A percentile compares a stretch with the other conserved stretches of the same genome.
Evolutionary conservation across 164 flowering plant species (phyloP).

Genomic region (Cinnamomum micranthum): DNA sequence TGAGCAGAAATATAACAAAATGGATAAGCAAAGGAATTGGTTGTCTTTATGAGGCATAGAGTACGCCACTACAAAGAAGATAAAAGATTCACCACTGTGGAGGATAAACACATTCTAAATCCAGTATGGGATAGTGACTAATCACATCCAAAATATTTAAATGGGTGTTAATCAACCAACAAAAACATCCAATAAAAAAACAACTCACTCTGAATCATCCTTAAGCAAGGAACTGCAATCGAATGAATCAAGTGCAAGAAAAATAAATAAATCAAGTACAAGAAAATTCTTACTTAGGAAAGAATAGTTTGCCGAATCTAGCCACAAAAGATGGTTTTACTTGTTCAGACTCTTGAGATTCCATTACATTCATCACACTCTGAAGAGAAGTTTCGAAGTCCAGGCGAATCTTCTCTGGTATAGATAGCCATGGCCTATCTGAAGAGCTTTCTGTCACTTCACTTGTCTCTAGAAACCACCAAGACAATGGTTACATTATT

Average conservation of each 20-base stretch:
- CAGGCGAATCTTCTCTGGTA: constrained; percentile 25
- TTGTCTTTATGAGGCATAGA: too few relatives aligned
- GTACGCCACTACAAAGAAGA: too few relatives aligned
- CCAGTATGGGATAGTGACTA: background rate
- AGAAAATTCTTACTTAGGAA: constrained; percentile 26
- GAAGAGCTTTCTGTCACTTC: constrained; percentile 3
- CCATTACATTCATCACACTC: constrained; percentile 23
- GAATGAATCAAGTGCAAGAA: background rate
- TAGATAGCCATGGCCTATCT: constrained; percentile 24
- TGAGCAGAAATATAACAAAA: too few relatives aligned
- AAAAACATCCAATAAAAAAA: background rate
- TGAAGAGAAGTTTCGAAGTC: constrained; percentile 32
- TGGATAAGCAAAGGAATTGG: too few relatives aligned
- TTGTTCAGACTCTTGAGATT: constrained; percentile 8
- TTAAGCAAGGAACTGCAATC: background rate
- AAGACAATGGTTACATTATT: background rate
- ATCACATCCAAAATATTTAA: background rate
- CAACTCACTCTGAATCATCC: background rate
- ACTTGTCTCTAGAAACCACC: constrained; percentile 14
- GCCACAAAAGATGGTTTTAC: constrained; percentile 38
- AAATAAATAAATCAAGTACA: background rate
- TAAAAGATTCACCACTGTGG: background rate
- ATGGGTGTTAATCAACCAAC: background rate
- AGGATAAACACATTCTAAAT: background rate
- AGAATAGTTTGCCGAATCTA: constrained; percentile 37